A percentile compares a stretch with the other conserved stretches of the same genome.
Evolutionary conservation across 768 basidiomycete species (phyloP).

Genomic region (Lepiota brunneoincarnata): DNA sequence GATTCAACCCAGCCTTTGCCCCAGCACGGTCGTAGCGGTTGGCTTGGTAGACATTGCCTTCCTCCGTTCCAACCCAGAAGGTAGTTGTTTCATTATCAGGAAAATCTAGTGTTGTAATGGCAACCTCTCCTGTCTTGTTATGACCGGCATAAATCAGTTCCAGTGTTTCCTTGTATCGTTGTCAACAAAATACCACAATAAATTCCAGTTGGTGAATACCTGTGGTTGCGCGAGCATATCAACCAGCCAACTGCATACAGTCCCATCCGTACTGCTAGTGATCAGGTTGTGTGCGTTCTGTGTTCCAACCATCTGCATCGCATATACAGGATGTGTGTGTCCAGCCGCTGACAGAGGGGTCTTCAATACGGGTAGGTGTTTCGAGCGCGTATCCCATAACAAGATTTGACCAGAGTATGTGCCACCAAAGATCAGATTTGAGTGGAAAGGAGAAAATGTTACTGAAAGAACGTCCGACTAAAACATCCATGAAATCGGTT

Average conservation of each 20-base stretch:
- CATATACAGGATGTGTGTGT: constrained; percentile 98
- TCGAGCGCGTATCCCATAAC: constrained; percentile 97
- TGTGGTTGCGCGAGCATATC: constrained; percentile 99
- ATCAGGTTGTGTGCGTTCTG: constrained; percentile 99
- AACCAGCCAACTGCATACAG: constrained; percentile 95
- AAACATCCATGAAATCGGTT: background rate
- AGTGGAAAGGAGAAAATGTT: constrained; percentile 96
- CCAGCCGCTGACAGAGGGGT: constrained; percentile 95
- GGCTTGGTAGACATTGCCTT: constrained; percentile 95
- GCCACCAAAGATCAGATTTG: constrained; percentile 95
- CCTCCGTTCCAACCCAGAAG: constrained; percentile 98
- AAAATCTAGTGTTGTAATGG: constrained; percentile 91
- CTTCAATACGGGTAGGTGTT: constrained; percentile 94
- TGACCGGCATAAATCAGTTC: constrained; percentile 87
- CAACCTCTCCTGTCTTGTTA: constrained; percentile 95
- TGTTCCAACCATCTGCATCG: constrained; percentile 97
- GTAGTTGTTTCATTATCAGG: constrained; percentile 95
- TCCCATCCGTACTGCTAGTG: constrained; percentile 95
- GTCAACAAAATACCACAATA: background rate
- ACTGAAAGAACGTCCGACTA: constrained; percentile 98
- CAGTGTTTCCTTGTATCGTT: constrained; percentile 74
- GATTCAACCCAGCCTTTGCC: constrained; percentile 92
- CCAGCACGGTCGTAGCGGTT: constrained; percentile 97
- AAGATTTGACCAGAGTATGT: constrained; percentile 99
- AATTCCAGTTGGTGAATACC: constrained; percentile 37